Evolutionary conservation across 2,329 filamentous ascomycete species (phyloP).

Genomic region (Exophiala spinifera): DNA sequence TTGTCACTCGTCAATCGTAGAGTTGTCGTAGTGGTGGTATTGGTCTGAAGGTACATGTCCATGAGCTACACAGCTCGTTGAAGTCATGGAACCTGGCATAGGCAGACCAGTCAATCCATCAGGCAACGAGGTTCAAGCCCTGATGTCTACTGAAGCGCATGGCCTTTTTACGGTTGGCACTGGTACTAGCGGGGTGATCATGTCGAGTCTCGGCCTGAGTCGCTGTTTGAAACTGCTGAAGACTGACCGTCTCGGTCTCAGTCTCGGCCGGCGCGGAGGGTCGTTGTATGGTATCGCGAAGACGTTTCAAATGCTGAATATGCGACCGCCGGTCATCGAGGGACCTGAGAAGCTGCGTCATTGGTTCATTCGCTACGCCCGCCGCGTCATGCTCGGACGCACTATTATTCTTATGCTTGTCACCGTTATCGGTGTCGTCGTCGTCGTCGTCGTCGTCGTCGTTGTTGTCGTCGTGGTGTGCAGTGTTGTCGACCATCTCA

Average conservation of each 20-base stretch:
- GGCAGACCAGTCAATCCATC: too few species aligned
- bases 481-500: too few species aligned
- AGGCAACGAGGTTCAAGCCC: neutral
- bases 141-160: slow-evolving; percentile 17
- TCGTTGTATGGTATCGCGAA: slow-evolving; percentile 1
- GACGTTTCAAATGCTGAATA: neutral
- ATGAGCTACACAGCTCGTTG: too few species aligned
- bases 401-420: too few species aligned
- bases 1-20: too few species aligned
- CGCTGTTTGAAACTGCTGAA: neutral
- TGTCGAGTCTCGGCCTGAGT: neutral
- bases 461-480: too few species aligned
- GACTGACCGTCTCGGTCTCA: neutral
- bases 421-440: too few species aligned
- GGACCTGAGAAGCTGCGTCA: slow-evolving; percentile 3
- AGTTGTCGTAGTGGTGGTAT: too few species aligned
- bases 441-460: too few species aligned
- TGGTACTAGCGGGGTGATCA: neutral
- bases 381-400: too few species aligned
- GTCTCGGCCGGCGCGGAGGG: neutral
- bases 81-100: too few species aligned
- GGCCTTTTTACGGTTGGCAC: neutral
- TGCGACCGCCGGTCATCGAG: slow-evolving; percentile 2
- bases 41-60: too few species aligned
- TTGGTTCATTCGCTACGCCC: neutral